A percentile compares a stretch with the other conserved stretches of the same genome.
Evolutionary conservation across 129 eudicot species (phyloP).

Genomic region (Flaveria linearis): DNA sequence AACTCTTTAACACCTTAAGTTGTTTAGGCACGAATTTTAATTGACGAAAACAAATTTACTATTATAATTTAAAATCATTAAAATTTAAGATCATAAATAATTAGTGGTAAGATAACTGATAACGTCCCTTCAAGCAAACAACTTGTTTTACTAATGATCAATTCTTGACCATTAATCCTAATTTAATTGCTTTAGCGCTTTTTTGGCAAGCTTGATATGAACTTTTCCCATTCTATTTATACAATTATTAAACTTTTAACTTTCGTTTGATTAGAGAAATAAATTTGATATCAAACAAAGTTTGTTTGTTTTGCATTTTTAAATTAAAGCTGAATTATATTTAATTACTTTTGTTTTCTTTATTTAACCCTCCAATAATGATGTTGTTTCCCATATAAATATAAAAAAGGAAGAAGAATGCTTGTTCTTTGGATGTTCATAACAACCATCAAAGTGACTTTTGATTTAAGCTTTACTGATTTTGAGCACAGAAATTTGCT

Average conservation of each 20-base stretch:
- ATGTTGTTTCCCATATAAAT: not conserved
- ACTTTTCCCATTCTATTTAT: not conserved
- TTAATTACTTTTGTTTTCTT: not conserved
- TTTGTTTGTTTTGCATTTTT: not conserved
- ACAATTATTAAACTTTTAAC: not conserved
- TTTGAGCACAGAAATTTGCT: not conserved
- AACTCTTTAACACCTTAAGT: no score
- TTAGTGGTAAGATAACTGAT: not conserved
- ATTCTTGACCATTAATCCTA: conserved; percentile 2
- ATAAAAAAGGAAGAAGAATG: not conserved
- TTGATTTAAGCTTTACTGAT: not conserved
- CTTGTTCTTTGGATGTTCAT: conserved; percentile 1
- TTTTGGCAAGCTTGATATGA: conserved; percentile 5
- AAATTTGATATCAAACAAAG: not conserved
- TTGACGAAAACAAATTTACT: no score
- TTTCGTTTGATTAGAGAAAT: not conserved
- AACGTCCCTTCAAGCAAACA: conserved; percentile 17
- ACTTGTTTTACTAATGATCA: conserved; percentile 8
- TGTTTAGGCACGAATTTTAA: no score
- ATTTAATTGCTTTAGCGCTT: not conserved
- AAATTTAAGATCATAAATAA: not conserved
- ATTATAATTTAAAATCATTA: not conserved
- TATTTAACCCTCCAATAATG: conserved; percentile 10
- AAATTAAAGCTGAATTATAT: not conserved
- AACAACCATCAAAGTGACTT: conserved; percentile 6